phyloP scores from a whole-genome alignment of 495 filamentous ascomycete species.

The Rusavskia elegans region DNA sequence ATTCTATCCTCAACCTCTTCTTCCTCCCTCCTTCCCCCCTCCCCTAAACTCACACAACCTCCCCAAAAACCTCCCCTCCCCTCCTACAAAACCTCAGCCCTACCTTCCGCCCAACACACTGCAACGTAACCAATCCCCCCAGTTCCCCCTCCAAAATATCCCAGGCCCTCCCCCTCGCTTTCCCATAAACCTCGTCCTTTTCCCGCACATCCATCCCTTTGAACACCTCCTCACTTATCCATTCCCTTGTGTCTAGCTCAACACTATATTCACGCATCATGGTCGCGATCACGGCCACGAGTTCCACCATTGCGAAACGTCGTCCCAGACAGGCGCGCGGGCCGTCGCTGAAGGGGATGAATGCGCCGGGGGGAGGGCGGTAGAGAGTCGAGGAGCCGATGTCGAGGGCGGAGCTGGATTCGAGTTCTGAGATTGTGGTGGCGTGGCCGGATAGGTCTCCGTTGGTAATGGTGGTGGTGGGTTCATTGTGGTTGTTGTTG shows the following conservation, averaged over 20 bases:
- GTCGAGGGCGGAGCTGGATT: neutral
- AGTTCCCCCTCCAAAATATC: neutral
- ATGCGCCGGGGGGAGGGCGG: neutral
- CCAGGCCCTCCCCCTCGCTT: neutral
- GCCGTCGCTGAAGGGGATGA: constrained; percentile 3
- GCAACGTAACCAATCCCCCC: neutral
- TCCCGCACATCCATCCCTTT: neutral
- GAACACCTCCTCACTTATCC: neutral
- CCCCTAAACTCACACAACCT: neutral
- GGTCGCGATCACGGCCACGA: neutral
- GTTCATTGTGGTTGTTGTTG: neutral
- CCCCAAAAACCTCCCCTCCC: neutral
- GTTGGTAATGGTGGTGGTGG: no score
- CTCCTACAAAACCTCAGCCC: neutral
- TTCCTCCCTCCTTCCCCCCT: no score
- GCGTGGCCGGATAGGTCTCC: neutral
- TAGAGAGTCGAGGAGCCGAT: neutral
- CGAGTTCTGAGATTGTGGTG: neutral
- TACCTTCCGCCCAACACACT: neutral
- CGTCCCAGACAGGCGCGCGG: constrained; percentile 4
- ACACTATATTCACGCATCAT: neutral
- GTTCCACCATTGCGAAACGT: neutral
- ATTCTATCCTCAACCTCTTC: no score
- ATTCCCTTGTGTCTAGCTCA: neutral
- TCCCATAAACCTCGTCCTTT: neutral